Evolutionary conservation across 129 eudicot species (phyloP).

Genomic region (Ambrosia artemisiifolia): DNA sequence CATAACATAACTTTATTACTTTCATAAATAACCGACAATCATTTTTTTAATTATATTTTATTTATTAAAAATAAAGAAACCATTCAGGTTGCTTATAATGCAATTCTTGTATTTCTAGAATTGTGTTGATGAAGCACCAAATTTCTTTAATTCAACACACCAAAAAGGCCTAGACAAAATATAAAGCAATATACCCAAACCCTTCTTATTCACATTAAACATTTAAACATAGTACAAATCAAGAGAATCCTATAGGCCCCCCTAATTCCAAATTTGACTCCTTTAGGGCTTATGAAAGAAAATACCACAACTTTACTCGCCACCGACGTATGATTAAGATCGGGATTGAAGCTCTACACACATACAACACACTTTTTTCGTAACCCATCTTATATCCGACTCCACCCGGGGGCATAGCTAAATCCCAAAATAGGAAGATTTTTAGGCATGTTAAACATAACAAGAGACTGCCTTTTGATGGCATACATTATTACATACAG

Average conservation of each 20-base stretch:
- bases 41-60: background rate
- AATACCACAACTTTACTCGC: background rate
- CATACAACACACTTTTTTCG: constrained; percentile 9
- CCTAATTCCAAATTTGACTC: constrained; percentile 21
- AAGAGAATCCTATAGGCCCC: constrained; percentile 15
- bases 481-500: constrained; percentile 26
- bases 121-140: constrained; percentile 23
- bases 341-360: constrained; percentile 3
- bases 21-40: background rate
- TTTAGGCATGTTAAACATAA: constrained; percentile 10
- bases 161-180: constrained; percentile 14
- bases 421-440: background rate
- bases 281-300: background rate
- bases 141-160: constrained; percentile 9
- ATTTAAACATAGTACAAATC: constrained; percentile 26
- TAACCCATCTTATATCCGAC: background rate
- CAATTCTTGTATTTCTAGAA: background rate
- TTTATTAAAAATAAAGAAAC: background rate
- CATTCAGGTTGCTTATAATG: background rate
- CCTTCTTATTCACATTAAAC: constrained; percentile 23
- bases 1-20: background rate
- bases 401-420: constrained; percentile 6
- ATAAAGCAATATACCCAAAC: constrained; percentile 22
- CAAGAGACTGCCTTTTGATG: background rate
- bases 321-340: constrained; percentile 6